A percentile compares a stretch with the other conserved stretches of the same genome.
Evolutionary conservation across 2,329 filamentous ascomycete species (phyloP).

Genomic region (Colletotrichum sp.): DNA sequence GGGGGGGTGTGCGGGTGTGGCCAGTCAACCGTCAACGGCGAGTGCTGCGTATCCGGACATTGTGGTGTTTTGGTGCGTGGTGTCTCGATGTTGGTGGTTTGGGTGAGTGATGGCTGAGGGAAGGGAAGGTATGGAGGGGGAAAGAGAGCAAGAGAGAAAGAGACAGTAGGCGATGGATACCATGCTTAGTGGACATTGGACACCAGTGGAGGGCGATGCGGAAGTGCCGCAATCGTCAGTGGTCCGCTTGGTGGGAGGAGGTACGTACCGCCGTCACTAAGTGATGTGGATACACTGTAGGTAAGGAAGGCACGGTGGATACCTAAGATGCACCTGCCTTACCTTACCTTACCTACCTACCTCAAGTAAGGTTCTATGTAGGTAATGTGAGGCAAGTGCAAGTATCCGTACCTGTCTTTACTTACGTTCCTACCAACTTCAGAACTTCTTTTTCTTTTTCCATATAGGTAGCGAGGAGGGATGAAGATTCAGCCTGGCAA

Average conservation of each 20-base stretch:
- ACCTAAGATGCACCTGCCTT: neutral
- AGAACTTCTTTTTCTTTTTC: neutral
- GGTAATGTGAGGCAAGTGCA: neutral
- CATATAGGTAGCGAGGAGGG: neutral
- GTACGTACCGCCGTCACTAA: neutral
- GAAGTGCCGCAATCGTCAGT: constrained; percentile 20
- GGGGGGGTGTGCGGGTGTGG: neutral
- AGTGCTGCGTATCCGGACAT: neutral
- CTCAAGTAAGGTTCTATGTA: neutral
- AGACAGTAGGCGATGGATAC: neutral
- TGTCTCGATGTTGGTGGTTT: neutral
- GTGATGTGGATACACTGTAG: neutral
- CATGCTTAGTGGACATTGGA: neutral
- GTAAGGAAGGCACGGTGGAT: neutral
- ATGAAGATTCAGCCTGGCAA: neutral
- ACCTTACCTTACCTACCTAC: neutral
- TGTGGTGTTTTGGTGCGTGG: neutral
- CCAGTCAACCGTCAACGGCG: neutral
- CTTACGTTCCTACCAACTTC: neutral
- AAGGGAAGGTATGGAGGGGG: neutral
- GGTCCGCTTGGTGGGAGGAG: neutral
- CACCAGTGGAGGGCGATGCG: neutral
- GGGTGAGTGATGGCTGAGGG: neutral
- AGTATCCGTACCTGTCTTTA: neutral
- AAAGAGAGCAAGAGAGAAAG: neutral